Conservation (phyloP, 768 basidiomycete species). For the Russula vinacea region DNA sequence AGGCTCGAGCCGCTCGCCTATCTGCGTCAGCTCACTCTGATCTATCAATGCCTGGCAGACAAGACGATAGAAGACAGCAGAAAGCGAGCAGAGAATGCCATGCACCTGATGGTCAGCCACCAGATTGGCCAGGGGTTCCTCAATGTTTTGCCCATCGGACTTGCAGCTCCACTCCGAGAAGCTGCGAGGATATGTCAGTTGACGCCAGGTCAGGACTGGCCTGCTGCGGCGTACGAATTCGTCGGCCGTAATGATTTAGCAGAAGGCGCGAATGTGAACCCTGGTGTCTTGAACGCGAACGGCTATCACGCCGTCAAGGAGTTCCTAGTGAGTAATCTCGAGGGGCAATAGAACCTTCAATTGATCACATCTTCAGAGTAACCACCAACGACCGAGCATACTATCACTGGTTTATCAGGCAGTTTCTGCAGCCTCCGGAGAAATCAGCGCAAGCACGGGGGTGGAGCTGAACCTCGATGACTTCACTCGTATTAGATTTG, state of each 20-base stretch:
- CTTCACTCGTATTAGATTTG: constrained; percentile 82
- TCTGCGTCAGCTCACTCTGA: constrained; percentile 50
- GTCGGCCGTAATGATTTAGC: constrained; percentile 76
- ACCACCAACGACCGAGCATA: constrained; percentile 19
- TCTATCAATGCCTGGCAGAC: constrained; percentile 62
- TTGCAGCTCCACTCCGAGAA: constrained; percentile 78
- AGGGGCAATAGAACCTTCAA: background rate
- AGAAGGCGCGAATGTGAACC: constrained; percentile 50
- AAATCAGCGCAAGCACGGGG: constrained; percentile 59
- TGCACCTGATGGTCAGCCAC: constrained; percentile 52
- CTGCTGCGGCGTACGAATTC: constrained; percentile 59
- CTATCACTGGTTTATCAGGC: constrained; percentile 22
- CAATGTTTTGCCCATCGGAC: constrained; percentile 59
- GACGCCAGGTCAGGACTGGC: constrained; percentile 73
- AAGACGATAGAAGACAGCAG: constrained; percentile 48
- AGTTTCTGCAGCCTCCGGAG: constrained; percentile 46
- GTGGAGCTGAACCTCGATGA: constrained; percentile 71
- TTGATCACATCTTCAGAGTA: constrained; percentile 11
- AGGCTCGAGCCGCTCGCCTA: constrained; percentile 54
- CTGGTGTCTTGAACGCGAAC: constrained; percentile 46
- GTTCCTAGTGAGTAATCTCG: constrained; percentile 46
- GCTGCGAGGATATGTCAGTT: constrained; percentile 81
- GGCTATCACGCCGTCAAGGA: constrained; percentile 59
- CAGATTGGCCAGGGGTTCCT: constrained; percentile 49
- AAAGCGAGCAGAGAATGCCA: constrained; percentile 64